Conservation (phyloP, 2,329 filamentous ascomycete species). For the Periglandula ipomoeae region DNA sequence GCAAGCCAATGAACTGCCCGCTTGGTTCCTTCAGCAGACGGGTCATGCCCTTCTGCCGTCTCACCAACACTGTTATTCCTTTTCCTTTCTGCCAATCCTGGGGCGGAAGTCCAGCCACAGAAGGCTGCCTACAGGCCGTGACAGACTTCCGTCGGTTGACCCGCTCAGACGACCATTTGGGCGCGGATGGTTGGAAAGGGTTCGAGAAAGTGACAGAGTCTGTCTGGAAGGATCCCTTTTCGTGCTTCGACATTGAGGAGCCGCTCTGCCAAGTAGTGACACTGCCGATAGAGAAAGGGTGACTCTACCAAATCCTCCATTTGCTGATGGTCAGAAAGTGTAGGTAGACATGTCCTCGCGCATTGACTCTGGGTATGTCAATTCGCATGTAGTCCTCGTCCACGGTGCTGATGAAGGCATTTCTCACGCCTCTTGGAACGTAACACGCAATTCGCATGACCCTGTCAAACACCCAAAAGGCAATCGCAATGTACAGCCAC, state of each 20-base stretch:
- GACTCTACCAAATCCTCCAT: slow-evolving; percentile 28
- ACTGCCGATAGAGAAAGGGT: slow-evolving; percentile 19
- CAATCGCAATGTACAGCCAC: slow-evolving; percentile 23
- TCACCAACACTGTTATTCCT: neutral
- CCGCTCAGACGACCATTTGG: neutral
- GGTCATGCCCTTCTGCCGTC: neutral
- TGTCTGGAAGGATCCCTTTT: neutral
- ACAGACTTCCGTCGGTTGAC: neutral
- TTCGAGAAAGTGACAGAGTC: neutral
- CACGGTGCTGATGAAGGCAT: slow-evolving; percentile 16
- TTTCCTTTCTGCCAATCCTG: neutral
- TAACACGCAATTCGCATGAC: slow-evolving; percentile 18
- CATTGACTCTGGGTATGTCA: slow-evolving; percentile 16
- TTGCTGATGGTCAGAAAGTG: slow-evolving; percentile 18
- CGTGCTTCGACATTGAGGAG: neutral
- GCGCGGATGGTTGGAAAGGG: neutral
- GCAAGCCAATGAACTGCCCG: neutral
- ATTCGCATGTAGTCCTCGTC: slow-evolving; percentile 21
- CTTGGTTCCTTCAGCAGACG: neutral
- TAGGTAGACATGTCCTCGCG: slow-evolving; percentile 23
- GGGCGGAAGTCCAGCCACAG: neutral
- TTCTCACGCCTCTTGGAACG: slow-evolving; percentile 13
- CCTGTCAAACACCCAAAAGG: slow-evolving; percentile 23
- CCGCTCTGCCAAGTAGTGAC: neutral
- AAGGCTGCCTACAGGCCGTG: neutral